These are phyloP conservation scores for Hypoxylon sp. DNA, from an alignment of 2,329 filamentous ascomycete genomes.

Conservation along the genomic window DNA sequence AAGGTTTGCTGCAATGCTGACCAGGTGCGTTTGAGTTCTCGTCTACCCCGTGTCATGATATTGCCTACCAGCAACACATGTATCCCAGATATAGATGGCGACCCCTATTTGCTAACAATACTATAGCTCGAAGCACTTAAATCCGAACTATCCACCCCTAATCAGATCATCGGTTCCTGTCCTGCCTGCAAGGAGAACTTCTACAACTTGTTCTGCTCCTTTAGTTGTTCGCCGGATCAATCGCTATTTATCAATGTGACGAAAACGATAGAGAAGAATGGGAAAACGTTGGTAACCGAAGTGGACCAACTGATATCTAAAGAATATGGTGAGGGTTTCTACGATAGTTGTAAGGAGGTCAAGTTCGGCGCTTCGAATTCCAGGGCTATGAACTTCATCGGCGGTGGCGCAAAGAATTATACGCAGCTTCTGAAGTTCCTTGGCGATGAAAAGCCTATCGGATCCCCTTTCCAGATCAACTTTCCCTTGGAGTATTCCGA, in stretches of 20 bases:
- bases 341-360: constrained; percentile 98
- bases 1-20: constrained; percentile 87
- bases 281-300: constrained; percentile 79
- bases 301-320: constrained; percentile 90
- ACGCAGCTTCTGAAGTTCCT: constrained; percentile 89
- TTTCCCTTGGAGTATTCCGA: constrained; percentile 78
- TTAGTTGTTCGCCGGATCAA: constrained; percentile 97
- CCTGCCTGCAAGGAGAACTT: constrained; percentile 99
- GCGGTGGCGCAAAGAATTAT: constrained; percentile 93
- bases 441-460: constrained; percentile 89
- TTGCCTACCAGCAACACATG: not conserved
- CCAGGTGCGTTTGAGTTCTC: constrained; percentile 69
- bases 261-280: constrained; percentile 72
- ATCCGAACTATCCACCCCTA: constrained; percentile 87
- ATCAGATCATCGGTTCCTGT: constrained; percentile 90
- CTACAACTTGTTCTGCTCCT: constrained; percentile 97
- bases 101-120: constrained; percentile 39
- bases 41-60: constrained; percentile 1
- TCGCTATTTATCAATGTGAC: constrained; percentile 97
- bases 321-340: constrained; percentile 89
- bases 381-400: constrained; percentile 95
- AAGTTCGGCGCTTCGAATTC: constrained; percentile 97
- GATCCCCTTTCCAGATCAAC: constrained; percentile 98
- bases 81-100: not conserved
- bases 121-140: constrained; percentile 81